Base-by-base conservation (phyloP, 2,329 filamentous ascomycete genomes). In the Ophiostoma ips region DNA sequence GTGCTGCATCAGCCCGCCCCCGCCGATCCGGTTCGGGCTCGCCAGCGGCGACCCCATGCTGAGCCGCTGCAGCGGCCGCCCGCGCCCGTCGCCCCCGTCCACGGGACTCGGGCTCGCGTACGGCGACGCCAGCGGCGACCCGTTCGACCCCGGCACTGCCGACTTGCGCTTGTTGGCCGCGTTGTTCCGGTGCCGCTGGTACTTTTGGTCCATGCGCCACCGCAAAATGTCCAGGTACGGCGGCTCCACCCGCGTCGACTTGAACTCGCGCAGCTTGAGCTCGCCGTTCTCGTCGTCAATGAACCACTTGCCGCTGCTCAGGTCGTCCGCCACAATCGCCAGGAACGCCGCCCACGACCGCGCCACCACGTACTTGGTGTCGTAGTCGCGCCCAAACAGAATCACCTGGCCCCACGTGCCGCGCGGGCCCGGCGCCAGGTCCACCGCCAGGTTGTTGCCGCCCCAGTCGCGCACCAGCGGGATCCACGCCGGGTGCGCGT, bases 381-480 rank as follows among this genome's bases (percentile, higher is more conserved):
- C 92, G 67, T 95, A 98, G 68, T 98, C 92, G 53, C 92, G 87
- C 47, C 92, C 92, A 64, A 94, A 95, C 54, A 98, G 76, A 60
- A 98, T 95, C 57, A 98, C 80, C 64, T 98, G 92, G 49, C 92
- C 92, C 90, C 92, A 98, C 63, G 82, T 84, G 36, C 92, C 92
- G 44, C 78, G 77, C 10, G 90, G 87, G 2, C 92, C 92, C 19
- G 92, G 92, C 7, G 89, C 87, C 52, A 98, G 72, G 65, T 98
- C 92, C 44, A 95, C 79, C 16, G 89, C 90, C 61, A 98, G 74
- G 70, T 95, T 94, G 76, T 98, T 98, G 66, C 92, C 92, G 64
- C 92, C 92, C 92, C 92, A 98, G 65, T 98, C 92, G 58, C 92
- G 85, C 52, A 89, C 90, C 33, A 98, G 72, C 49, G 92, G 90